These are phyloP conservation scores for Aspergillus steynii DNA, from an alignment of 495 filamentous ascomycete genomes.

Conservation along the genomic window DNA sequence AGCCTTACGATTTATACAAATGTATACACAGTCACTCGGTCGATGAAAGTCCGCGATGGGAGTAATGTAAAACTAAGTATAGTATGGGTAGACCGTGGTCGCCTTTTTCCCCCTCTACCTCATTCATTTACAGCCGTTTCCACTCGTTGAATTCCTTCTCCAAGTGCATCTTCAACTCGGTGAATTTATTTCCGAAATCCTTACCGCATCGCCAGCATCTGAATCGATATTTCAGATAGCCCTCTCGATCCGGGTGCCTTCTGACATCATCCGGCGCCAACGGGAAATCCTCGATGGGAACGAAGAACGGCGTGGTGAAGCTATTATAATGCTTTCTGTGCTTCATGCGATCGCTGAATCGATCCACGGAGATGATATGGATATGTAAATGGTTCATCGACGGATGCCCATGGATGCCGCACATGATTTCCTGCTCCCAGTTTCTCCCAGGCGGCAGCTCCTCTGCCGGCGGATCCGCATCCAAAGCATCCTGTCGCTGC, in stretches of 20 bases:
- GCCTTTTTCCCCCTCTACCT: background rate
- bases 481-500: slow-evolving; percentile 56
- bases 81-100: background rate
- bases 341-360: slow-evolving; percentile 67
- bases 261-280: slow-evolving; percentile 61
- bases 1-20: background rate
- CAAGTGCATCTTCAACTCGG: slow-evolving; percentile 76
- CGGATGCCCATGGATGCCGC: slow-evolving; percentile 83
- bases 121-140: slow-evolving; percentile 61
- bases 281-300: slow-evolving; percentile 80
- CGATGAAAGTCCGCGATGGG: background rate
- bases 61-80: background rate
- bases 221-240: slow-evolving; percentile 63
- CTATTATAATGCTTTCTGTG: slow-evolving; percentile 90
- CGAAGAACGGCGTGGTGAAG: slow-evolving; percentile 86
- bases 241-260: slow-evolving; percentile 51
- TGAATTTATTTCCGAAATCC: slow-evolving; percentile 71
- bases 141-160: slow-evolving; percentile 78
- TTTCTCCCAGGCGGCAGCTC: slow-evolving; percentile 69
- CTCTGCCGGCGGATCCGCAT: slow-evolving; percentile 38
- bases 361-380: slow-evolving; percentile 79
- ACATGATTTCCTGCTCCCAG: slow-evolving; percentile 73
- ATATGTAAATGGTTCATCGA: slow-evolving; percentile 92
- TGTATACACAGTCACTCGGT: slow-evolving; percentile 12
- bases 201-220: slow-evolving; percentile 83